Evolutionary conservation across 2,329 filamentous ascomycete genomes (phyloP), one percentile per base, ranked within the genome.

Genomic region (Herpotrichia juniperi): DNA sequence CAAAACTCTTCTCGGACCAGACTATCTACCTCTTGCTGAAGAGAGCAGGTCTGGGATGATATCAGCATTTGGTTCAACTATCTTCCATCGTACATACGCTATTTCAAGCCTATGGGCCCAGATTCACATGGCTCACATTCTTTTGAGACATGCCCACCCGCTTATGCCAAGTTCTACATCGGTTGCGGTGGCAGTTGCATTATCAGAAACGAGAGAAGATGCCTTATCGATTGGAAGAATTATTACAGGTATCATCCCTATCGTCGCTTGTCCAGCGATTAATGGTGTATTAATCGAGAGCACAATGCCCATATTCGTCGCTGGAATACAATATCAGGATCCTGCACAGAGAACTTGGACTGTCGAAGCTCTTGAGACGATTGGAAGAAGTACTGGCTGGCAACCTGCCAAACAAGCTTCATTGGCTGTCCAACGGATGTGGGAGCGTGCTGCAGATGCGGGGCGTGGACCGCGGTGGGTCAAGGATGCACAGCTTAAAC

Each of bases 91-190:
- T n/a, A n/a, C n/a, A n/a, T n/a, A n/a, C n/a, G n/a, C n/a, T n/a
- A n/a, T n/a, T n/a, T n/a, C n/a, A n/a, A n/a, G n/a, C n/a, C n/a
- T n/a, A n/a, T n/a, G n/a, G n/a, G n/a, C n/a, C n/a, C n/a, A n/a
- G n/a, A n/a, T n/a, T n/a, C n/a, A n/a, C n/a, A n/a, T n/a, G n/a
- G n/a, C n/a, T n/a, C n/a, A n/a, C n/a, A n/a, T n/a, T n/a, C n/a
- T n/a, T n/a, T n/a, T n/a, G n/a, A 21, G 67, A 68, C 5, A 58
- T 65, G 64, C 87, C 1, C 93, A 97, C 62, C 94, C 94, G 0
- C 84, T 84, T 21, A 97, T 97, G 92, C 93, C 93, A 0, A 91
- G 93, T 0, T 87, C 93, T 7, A 89, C 92, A 28, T 92, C 96
- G 85, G 84, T 92, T 63, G 92, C 94, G 2, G 91, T 91, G 0